Evolutionary conservation across 2,329 filamentous ascomycete species (phyloP), one percentile per base, ranked within the genome.

Genomic region (Coleophoma eucalyptorum): DNA sequence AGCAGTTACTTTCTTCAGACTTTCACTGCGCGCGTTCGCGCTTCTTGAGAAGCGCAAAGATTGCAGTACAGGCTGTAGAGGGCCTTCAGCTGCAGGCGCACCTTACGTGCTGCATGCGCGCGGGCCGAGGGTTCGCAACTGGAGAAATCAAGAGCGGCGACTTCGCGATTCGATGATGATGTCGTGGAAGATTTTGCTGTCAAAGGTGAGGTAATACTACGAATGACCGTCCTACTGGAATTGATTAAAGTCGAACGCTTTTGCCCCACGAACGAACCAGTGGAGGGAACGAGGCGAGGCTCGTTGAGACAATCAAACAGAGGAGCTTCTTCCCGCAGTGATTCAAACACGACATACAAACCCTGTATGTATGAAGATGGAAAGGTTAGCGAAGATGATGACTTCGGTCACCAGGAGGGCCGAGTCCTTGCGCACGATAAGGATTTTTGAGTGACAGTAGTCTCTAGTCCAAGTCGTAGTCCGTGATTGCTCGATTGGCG

Each of bases 11-110:
- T 26, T 26, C 26, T 8, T 26, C 26, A 26, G 26, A 26, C 26
- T 26, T 3, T 26, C 10, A 26, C 26, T 51, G 50, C 54, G 55
- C 60, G 58, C 60, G 55, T 52, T 51, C 53, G 58, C 59, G 59
- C 59, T 26, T 26, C 50, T 26, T 26, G 50, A 46, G 51, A 51
- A 53, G 51, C 52, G 53, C 52, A 54, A 51, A 50, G 46, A 47
- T 50, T 47, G 45, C 21, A 40, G 42, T 46, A 37, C 33, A 46
- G 46, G 26, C 42, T 44, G 35, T 18, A 15, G 46, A 48, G 48
- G 50, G 47, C 38, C 54, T 49, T 54, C 52, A 51, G 55, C 54
- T 50, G 50, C 50, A 52, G 54, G 51, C 54, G 52, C 47, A 50
- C 49, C 42, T 49, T 43, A 43, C 50, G 32, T 53, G 45, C 41